A percentile compares a stretch with the other conserved stretches of the same genome.
These are phyloP conservation scores for Naematelia aurantialba DNA, from an alignment of 768 basidiomycete species.

Conservation along the genomic window DNA sequence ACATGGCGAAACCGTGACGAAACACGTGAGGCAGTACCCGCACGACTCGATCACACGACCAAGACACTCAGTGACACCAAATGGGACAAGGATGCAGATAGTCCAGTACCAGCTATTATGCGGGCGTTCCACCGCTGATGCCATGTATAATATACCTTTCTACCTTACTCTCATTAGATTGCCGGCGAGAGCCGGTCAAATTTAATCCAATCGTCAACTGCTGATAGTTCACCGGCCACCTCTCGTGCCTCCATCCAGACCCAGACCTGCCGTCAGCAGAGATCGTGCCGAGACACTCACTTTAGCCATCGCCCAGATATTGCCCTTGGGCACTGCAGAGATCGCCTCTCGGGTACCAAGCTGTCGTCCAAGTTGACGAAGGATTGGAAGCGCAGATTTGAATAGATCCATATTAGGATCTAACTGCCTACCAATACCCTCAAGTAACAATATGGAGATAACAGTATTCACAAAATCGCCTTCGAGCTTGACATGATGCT, in stretches of 20 bases:
- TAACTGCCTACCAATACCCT: constrained; percentile 91
- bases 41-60: not conserved
- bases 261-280: constrained; percentile 65
- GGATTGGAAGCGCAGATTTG: constrained; percentile 88
- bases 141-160: not conserved
- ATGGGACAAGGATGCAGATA: constrained; percentile 27
- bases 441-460: constrained; percentile 83
- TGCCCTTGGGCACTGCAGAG: constrained; percentile 62
- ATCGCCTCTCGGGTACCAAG: constrained; percentile 72
- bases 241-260: constrained; percentile 88
- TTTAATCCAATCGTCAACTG: constrained; percentile 81
- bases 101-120: constrained; percentile 31
- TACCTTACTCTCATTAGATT: not conserved
- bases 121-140: constrained; percentile 13
- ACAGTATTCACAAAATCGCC: constrained; percentile 98
- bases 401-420: constrained; percentile 91
- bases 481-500: constrained; percentile 97
- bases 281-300: constrained; percentile 52
- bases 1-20: constrained; percentile 10
- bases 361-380: constrained; percentile 84
- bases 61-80: constrained; percentile 24
- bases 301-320: constrained; percentile 83
- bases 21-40: not conserved
- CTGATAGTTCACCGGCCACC: constrained; percentile 67
- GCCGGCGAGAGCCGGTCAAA: constrained; percentile 51